Conservation (phyloP, 495 filamentous ascomycete species). For the Hypoxylon subgilvum region DNA sequence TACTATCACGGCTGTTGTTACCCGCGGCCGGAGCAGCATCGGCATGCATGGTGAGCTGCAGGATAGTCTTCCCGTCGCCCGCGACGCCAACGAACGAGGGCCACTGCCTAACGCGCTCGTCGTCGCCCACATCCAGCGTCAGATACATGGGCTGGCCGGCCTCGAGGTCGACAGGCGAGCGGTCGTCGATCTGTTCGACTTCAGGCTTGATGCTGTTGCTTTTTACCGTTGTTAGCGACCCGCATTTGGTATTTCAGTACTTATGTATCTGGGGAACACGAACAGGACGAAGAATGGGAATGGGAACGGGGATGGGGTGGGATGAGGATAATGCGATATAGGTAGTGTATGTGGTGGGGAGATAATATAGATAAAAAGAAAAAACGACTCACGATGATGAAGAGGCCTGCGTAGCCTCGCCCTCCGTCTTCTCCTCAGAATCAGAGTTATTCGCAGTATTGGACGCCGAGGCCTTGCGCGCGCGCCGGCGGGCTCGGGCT, state of each 20-base stretch:
- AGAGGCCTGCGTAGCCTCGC: neutral
- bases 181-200: constrained; percentile 5
- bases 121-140: constrained; percentile 24
- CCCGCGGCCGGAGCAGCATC: neutral
- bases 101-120: constrained; percentile 30
- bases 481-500: neutral
- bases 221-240: too few relatives aligned
- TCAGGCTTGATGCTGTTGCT: constrained; percentile 13
- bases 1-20: neutral
- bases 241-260: too few relatives aligned
- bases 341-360: too few relatives aligned
- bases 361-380: neutral
- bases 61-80: constrained; percentile 18
- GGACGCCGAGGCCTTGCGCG: neutral
- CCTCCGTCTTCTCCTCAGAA: neutral
- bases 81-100: constrained; percentile 20
- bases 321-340: neutral
- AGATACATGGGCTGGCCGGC: constrained; percentile 13
- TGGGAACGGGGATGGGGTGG: neutral
- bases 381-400: constrained; percentile 4
- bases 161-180: neutral
- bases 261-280: too few relatives aligned
- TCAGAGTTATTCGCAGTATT: neutral
- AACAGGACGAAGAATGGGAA: too few relatives aligned
- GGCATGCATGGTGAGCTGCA: constrained; percentile 8